Conservation (phyloP, 2,329 filamentous ascomycete species). For the Geosmithia flava region DNA sequence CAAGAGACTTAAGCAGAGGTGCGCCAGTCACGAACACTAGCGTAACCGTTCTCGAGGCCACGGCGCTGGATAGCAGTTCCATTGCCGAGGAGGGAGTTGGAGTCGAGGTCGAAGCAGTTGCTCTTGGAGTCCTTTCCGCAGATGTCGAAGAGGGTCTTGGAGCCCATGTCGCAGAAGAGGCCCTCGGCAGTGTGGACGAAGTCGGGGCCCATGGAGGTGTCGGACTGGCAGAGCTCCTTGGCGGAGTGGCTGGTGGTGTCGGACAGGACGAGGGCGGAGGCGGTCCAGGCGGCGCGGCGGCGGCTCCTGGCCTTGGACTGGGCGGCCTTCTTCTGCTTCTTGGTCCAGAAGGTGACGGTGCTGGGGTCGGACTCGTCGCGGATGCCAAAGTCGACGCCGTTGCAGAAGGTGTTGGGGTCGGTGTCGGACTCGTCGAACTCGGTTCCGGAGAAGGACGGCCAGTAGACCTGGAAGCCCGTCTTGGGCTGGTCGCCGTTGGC, state of each 20-base stretch:
- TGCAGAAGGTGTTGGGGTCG: conserved; percentile 7
- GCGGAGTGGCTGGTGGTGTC: conserved; percentile 6
- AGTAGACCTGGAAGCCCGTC: conserved; percentile 17
- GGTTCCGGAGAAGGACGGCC: conserved; percentile 11
- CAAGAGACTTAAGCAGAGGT: background rate
- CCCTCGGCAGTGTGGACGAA: conserved; percentile 8
- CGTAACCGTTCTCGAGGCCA: background rate
- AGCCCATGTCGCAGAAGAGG: conserved; percentile 14
- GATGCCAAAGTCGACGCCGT: conserved; percentile 4
- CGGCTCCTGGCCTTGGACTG: background rate
- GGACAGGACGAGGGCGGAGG: background rate
- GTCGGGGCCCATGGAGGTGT: conserved; percentile 11
- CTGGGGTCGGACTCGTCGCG: conserved; percentile 4
- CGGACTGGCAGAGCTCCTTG: conserved; percentile 9
- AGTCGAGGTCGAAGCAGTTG: background rate
- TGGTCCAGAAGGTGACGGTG: conserved; percentile 4
- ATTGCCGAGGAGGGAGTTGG: background rate
- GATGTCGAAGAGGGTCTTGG: conserved; percentile 9
- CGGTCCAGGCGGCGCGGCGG: background rate
- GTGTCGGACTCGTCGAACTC: conserved; percentile 3
- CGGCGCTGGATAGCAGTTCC: background rate
- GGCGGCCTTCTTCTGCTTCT: background rate
- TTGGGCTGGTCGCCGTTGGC: conserved; percentile 8
- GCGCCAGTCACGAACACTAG: background rate
- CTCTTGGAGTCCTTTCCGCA: background rate